Conservation (phyloP, 345 rosid genomes). For the Aquilaria yunnanensis region DNA sequence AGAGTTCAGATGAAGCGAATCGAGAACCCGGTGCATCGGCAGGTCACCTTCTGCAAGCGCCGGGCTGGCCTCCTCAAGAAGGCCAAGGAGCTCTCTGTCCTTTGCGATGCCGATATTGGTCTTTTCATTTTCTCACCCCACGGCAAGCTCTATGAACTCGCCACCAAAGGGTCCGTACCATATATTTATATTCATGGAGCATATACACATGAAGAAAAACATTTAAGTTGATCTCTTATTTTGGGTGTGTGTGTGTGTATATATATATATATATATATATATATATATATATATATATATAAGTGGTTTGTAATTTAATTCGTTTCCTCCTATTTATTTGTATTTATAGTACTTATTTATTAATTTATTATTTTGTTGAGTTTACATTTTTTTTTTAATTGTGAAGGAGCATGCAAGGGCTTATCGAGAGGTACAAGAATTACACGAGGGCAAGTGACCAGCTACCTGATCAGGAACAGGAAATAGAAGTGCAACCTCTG, state of each 20-base stretch:
- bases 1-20: slow-evolving; percentile 84
- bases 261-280: too few relatives aligned
- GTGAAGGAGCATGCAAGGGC: slow-evolving; percentile 47
- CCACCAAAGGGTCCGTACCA: slow-evolving; percentile 63
- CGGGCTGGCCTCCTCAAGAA: slow-evolving; percentile 93
- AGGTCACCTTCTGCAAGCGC: slow-evolving; percentile 97
- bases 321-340: not conserved
- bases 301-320: not conserved
- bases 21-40: slow-evolving; percentile 88
- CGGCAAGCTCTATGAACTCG: slow-evolving; percentile 81
- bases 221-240: not conserved
- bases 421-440: slow-evolving; percentile 56
- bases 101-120: slow-evolving; percentile 95
- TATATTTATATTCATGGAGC: not conserved
- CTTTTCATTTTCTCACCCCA: slow-evolving; percentile 68
- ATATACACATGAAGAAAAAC: not conserved
- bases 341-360: not conserved
- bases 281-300: too few relatives aligned
- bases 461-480: slow-evolving; percentile 14
- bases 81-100: slow-evolving; percentile 94
- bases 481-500: slow-evolving; percentile 18
- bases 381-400: not conserved
- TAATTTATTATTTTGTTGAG: not conserved
- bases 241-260: not conserved
- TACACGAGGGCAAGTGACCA: slow-evolving; percentile 30